Percentiles rank a stretch among this genome's conserved stretches.
phyloP scores from a whole-genome alignment of 2,329 filamentous ascomycete genomes.

The Parasarocladium wereldwijsianum region DNA sequence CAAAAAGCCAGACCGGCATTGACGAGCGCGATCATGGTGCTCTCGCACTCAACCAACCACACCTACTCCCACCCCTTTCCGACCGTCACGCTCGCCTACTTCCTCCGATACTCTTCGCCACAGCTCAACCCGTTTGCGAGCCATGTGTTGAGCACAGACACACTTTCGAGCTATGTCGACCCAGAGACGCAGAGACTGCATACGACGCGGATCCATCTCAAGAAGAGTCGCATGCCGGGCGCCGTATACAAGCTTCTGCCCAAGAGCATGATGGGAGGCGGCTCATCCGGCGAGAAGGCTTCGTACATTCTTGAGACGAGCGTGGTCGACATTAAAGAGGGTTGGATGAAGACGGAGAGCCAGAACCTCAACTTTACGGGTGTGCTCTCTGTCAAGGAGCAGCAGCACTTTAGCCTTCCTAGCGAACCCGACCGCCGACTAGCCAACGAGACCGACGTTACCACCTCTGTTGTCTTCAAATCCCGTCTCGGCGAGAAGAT shows the following conservation, averaged over 20 bases:
- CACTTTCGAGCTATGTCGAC: slow-evolving; percentile 61
- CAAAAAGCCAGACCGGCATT: not conserved
- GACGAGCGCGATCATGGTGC: slow-evolving; percentile 34
- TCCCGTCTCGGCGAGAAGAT: slow-evolving; percentile 58
- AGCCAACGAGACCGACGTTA: slow-evolving; percentile 44
- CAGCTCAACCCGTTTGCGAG: slow-evolving; percentile 63
- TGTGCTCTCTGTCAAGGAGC: slow-evolving; percentile 63
- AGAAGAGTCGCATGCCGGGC: slow-evolving; percentile 63
- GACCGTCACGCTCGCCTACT: slow-evolving; percentile 77
- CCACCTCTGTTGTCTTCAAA: slow-evolving; percentile 59
- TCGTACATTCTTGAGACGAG: slow-evolving; percentile 71
- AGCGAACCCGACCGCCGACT: slow-evolving; percentile 11
- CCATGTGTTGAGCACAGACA: slow-evolving; percentile 73
- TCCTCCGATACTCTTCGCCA: slow-evolving; percentile 65
- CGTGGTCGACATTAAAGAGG: slow-evolving; percentile 63
- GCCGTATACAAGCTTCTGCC: slow-evolving; percentile 66
- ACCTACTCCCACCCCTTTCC: slow-evolving; percentile 71
- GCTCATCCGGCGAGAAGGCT: slow-evolving; percentile 46
- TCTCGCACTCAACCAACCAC: slow-evolving; percentile 52
- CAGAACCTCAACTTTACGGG: slow-evolving; percentile 72
- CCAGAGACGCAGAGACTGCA: slow-evolving; percentile 58
- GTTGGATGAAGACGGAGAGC: slow-evolving; percentile 72
- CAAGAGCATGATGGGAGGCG: slow-evolving; percentile 50
- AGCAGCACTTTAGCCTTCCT: slow-evolving; percentile 48
- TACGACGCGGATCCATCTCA: slow-evolving; percentile 67